Conservation (phyloP, 2,329 filamentous ascomycete genomes). For the Aspergillus sp. region DNA sequence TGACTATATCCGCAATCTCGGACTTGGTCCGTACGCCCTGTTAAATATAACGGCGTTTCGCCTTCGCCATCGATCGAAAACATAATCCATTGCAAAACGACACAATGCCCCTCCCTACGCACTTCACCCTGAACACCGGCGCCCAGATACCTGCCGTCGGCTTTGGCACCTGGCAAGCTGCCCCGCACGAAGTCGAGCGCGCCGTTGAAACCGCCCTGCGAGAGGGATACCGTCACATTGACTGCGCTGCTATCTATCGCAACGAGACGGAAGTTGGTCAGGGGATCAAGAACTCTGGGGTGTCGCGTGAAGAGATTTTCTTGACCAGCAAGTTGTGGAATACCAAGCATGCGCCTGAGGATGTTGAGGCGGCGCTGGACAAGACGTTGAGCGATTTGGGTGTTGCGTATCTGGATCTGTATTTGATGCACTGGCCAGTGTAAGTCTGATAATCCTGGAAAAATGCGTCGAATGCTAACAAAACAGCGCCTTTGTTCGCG, state of each 20-base stretch:
- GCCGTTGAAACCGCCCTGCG: slow-evolving; percentile 65
- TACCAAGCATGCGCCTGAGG: slow-evolving; percentile 59
- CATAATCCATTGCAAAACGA: not conserved
- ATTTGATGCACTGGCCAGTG: slow-evolving; percentile 55
- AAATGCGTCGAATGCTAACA: slow-evolving; percentile 6
- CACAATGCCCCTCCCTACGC: slow-evolving; percentile 8
- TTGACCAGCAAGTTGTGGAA: slow-evolving; percentile 79
- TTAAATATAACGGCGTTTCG: not conserved
- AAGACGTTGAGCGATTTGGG: slow-evolving; percentile 55
- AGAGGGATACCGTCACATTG: slow-evolving; percentile 52
- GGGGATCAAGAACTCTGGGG: slow-evolving; percentile 57
- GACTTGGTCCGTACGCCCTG: slow-evolving; percentile 3
- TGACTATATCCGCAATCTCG: not conserved
- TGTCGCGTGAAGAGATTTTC: slow-evolving; percentile 61
- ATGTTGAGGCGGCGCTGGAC: slow-evolving; percentile 56
- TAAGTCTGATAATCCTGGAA: slow-evolving; percentile 6
- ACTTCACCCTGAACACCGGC: slow-evolving; percentile 18
- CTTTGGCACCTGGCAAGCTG: slow-evolving; percentile 73
- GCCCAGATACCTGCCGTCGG: slow-evolving; percentile 52
- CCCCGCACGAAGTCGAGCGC: slow-evolving; percentile 59
- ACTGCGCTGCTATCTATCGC: slow-evolving; percentile 59
- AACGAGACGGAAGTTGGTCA: slow-evolving; percentile 65
- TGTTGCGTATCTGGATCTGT: slow-evolving; percentile 62
- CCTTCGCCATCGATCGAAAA: not conserved
- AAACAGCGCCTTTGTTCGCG: slow-evolving; percentile 15